Evolutionary conservation across 805 yeast genomes (phyloP).

Genomic region (Wickerhamomyces ciferrii): DNA sequence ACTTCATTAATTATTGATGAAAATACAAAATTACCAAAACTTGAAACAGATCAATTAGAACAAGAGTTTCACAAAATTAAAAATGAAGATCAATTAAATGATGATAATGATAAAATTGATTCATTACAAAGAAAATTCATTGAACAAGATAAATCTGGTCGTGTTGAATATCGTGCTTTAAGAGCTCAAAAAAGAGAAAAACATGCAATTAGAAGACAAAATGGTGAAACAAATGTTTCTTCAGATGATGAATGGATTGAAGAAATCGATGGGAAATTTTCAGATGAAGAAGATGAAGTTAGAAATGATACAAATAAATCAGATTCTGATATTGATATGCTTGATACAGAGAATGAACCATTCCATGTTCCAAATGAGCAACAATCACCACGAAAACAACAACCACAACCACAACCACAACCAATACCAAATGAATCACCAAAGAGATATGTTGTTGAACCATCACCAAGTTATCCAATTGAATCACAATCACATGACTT

Average conservation of each 20-base stretch:
- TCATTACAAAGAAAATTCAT: background rate
- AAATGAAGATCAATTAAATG: background rate
- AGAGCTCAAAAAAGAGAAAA: background rate
- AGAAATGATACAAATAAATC: background rate
- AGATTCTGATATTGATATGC: too few relatives aligned
- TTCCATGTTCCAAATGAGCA: background rate
- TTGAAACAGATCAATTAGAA: background rate
- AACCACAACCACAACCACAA: too few relatives aligned
- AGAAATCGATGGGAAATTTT: background rate
- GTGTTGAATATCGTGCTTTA: background rate
- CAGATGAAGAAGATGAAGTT: background rate
- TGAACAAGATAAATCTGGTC: background rate
- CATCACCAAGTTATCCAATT: background rate
- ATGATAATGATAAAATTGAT: background rate
- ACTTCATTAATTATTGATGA: background rate
- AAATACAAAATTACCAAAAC: background rate
- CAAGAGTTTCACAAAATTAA: background rate
- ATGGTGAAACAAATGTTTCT: background rate
- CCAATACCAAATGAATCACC: background rate
- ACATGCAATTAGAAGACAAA: background rate
- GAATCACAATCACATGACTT: background rate
- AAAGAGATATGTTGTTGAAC: background rate
- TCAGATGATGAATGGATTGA: background rate
- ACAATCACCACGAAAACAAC: background rate
- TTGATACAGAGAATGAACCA: too few relatives aligned